Percentiles rank a stretch among this genome's conserved stretches.
These are phyloP conservation scores for Vigna radiata DNA, from an alignment of 306 rosid genomes.

Conservation along the genomic window DNA sequence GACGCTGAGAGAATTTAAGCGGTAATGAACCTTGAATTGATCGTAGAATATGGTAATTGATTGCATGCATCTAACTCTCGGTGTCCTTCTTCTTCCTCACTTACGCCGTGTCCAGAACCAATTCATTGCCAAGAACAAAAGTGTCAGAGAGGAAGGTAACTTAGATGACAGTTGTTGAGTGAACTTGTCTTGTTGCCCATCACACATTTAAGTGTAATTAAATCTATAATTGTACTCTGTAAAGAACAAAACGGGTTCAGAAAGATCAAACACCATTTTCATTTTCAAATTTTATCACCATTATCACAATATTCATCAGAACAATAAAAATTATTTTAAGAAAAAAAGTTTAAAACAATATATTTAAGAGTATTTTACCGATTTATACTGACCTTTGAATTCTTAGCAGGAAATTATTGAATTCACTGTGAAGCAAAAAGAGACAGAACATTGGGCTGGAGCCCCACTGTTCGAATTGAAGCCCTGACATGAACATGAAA, in stretches of 20 bases:
- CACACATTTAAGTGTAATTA: too few species aligned
- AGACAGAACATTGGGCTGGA: constrained; percentile 6
- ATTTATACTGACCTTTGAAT: too few species aligned
- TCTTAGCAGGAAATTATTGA: too few species aligned
- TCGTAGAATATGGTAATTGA: neutral
- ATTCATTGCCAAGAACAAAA: constrained; percentile 32
- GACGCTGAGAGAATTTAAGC: constrained; percentile 23
- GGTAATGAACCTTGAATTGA: neutral
- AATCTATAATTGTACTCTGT: too few species aligned
- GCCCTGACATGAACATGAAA: constrained; percentile 48
- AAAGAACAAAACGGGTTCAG: too few species aligned
- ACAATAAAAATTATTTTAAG: too few species aligned
- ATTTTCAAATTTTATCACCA: too few species aligned
- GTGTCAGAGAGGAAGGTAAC: constrained; percentile 41
- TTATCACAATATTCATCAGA: too few species aligned
- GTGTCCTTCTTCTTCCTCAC: constrained; percentile 4
- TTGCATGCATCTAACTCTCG: constrained; percentile 37
- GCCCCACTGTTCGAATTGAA: constrained; percentile 16
- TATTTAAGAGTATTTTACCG: too few species aligned
- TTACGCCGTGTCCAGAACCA: neutral
- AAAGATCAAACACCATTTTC: too few species aligned
- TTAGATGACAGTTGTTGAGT: neutral
- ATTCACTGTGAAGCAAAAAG: too few species aligned
- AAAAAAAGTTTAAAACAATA: too few species aligned
- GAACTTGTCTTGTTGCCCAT: constrained; percentile 18